These are phyloP conservation scores for Rhododendron mucronatum DNA, from an alignment of 148 eudicot species.

Conservation along the genomic window DNA sequence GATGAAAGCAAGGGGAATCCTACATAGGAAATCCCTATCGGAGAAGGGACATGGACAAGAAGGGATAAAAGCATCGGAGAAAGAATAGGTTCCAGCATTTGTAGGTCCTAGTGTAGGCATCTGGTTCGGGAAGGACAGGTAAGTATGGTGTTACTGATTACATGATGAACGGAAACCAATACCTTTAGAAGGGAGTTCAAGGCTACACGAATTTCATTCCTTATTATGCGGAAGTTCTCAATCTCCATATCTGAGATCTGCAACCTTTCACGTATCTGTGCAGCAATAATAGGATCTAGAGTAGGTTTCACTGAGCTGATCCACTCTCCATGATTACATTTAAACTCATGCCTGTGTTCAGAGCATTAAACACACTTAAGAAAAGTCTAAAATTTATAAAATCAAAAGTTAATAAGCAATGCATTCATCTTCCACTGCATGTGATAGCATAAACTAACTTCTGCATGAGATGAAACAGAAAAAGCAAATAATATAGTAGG, in stretches of 20 bases:
- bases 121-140: not conserved
- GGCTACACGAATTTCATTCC: constrained; percentile 74
- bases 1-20: not conserved
- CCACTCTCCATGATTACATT: constrained; percentile 74
- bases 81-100: not conserved
- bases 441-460: not conserved
- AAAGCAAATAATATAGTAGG: not conserved
- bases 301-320: constrained; percentile 60
- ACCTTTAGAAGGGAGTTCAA: constrained; percentile 78
- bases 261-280: constrained; percentile 32
- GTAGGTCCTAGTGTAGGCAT: not conserved
- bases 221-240: constrained; percentile 48
- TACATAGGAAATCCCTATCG: not conserved
- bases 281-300: constrained; percentile 44
- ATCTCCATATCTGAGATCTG: constrained; percentile 49
- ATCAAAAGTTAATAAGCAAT: not conserved
- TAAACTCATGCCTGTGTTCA: constrained; percentile 69
- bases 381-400: not conserved
- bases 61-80: not conserved
- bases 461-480: not conserved
- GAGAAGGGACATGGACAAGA: not conserved
- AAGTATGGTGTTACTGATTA: not conserved
- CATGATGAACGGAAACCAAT: constrained; percentile 9
- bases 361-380: not conserved
- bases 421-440: not conserved